Conservation (phyloP, 148 eudicot species). For the Rhododendron ovatum region DNA sequence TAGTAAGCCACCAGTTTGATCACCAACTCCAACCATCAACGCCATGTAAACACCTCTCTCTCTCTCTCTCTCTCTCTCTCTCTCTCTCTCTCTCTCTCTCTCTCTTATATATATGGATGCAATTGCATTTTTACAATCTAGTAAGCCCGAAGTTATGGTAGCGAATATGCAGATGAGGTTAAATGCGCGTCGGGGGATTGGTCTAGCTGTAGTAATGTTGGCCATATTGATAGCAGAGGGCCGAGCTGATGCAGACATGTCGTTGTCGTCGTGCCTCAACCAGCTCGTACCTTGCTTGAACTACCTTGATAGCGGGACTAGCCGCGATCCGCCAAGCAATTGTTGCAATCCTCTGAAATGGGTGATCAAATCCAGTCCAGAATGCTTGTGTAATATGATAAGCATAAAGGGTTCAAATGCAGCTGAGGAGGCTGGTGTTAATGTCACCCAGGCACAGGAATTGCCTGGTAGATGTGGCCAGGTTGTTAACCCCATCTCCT, state of each 20-base stretch:
- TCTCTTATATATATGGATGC: not conserved
- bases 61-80: not conserved
- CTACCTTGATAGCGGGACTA: slow-evolving; percentile 33
- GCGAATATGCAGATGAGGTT: not conserved
- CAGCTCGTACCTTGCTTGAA: slow-evolving; percentile 48
- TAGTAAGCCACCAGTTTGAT: slow-evolving; percentile 7
- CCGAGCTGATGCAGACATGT: not conserved
- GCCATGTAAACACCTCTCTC: not conserved
- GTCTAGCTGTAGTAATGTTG: not conserved
- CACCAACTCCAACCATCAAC: slow-evolving; percentile 13
- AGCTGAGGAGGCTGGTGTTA: not conserved
- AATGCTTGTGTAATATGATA: slow-evolving; percentile 59
- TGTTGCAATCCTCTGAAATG: slow-evolving; percentile 63
- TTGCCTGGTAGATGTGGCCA: not conserved
- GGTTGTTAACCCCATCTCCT: not conserved
- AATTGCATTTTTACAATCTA: not conserved
- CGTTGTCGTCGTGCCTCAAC: slow-evolving; percentile 36
- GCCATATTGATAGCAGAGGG: not conserved
- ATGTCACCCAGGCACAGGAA: not conserved
- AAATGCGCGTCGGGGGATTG: not conserved
- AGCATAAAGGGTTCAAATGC: slow-evolving; percentile 6
- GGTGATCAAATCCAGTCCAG: slow-evolving; percentile 45
- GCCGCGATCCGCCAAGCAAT: slow-evolving; percentile 31
- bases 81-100: not conserved
- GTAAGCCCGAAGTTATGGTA: not conserved